Evolutionary conservation across 202 grass and related monocot genomes (phyloP), one percentile per base, ranked within the genome.

Genomic region (Brachypodium distachyon): DNA sequence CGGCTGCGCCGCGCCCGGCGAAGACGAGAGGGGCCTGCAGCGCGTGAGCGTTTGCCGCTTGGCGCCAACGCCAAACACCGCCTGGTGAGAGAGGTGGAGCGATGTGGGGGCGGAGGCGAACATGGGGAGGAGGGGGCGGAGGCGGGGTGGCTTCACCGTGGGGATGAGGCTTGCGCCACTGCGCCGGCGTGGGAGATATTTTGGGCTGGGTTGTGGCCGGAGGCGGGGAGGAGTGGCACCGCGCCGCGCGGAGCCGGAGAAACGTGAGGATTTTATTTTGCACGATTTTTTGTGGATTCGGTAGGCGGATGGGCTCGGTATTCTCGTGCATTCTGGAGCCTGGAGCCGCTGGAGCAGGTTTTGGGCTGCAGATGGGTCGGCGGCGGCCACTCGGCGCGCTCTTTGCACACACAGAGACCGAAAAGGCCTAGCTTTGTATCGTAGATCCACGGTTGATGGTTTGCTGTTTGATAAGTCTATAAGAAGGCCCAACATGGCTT

Each of bases 111-210:
- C 63, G 36, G 85, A 66, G 48, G 61, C 42, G 74, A 70, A 88
- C 77, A 85, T 81, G 78, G 21, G 74, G 79, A 22, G 37, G 78
- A 51, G 44, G 73, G 14, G 61, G 55, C 14, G 47, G 49, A 4
- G 64, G 73, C 19, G 53, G 36, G 7, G 74, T 47, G 76, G 38
- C 69, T 73, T 84, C 70, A 84, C 46, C 21, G 80, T 84, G 66
- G 66, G 14, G 66, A 48, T 41, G 41, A 12, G 66, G 65, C 0
- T 25, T 8, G 26, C 65, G 65, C 65, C 41, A 40, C 14, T 44
- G 80, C 18, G 56, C 47, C 64, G 56, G 74, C 59, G 82, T 40
- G 83, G 74, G 34, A 70, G 62, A 87, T 85, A 56, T 78, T 83
- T 86, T 23, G 28, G 59, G 37, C 40, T 17, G 67, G 70, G 29